phyloP scores from a whole-genome alignment of 164 flowering plant genomes.

The Umbilicus rupestris region DNA sequence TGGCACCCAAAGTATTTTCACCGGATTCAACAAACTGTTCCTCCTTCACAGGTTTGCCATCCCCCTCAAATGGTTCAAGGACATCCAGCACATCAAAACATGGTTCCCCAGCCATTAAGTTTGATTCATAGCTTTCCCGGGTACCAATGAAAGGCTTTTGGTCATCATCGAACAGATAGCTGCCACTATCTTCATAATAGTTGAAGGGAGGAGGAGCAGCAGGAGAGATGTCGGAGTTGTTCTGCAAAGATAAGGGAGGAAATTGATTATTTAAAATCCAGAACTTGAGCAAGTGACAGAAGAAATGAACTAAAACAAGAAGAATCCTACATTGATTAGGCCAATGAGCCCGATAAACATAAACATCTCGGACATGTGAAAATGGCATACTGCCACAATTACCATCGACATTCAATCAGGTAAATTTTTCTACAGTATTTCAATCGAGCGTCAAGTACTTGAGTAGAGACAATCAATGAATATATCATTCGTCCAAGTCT shows the following conservation, averaged over 20 bases:
- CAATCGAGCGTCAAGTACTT: no score
- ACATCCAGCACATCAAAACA: constrained; percentile 13
- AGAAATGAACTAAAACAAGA: neutral
- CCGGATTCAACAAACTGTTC: constrained; percentile 20
- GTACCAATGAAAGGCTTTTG: constrained; percentile 19
- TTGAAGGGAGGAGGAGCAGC: constrained; percentile 19
- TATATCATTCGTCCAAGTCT: no score
- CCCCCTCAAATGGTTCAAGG: constrained; percentile 19
- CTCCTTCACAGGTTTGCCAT: constrained; percentile 18
- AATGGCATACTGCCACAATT: neutral
- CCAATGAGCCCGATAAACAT: neutral
- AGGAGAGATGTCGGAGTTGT: constrained; percentile 7
- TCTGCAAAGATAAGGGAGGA: neutral
- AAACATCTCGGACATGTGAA: neutral
- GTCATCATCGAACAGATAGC: constrained; percentile 17
- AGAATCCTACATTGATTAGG: neutral
- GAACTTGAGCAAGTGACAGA: constrained; percentile 13
- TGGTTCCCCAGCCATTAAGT: constrained; percentile 12
- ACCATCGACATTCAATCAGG: no score
- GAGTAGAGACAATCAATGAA: no score
- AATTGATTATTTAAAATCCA: neutral
- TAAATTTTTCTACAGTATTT: no score
- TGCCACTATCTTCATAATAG: constrained; percentile 23
- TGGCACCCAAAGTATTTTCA: constrained; percentile 15
- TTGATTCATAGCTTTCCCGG: constrained; percentile 10